Conservation (phyloP, 2,329 filamentous ascomycete genomes). For the Pyrenophora teres region DNA sequence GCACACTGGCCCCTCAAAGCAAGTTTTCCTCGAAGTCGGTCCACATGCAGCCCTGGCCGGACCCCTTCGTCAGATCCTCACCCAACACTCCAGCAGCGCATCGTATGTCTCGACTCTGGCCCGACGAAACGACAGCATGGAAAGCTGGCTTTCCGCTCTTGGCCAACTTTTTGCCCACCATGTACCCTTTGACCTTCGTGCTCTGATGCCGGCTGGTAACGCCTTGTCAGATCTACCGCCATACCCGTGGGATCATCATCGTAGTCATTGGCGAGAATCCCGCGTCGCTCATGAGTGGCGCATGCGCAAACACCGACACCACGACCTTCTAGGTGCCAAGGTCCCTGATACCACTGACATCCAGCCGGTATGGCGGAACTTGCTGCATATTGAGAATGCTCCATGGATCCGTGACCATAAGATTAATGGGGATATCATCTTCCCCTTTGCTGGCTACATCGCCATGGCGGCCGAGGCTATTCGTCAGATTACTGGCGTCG, state of each 20-base stretch:
- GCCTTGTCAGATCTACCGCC: constrained; percentile 10
- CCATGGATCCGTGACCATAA: constrained; percentile 55
- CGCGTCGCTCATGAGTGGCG: constrained; percentile 11
- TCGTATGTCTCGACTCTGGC: not conserved
- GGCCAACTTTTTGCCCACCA: constrained; percentile 11
- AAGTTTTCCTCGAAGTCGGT: constrained; percentile 20
- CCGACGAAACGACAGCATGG: not conserved
- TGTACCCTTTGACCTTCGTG: constrained; percentile 10
- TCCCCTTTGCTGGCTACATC: constrained; percentile 18
- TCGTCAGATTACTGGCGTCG: constrained; percentile 5
- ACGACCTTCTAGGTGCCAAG: constrained; percentile 19
- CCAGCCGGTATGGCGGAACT: constrained; percentile 6
- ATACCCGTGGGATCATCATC: constrained; percentile 21
- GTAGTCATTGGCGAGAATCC: constrained; percentile 25
- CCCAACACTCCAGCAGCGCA: not conserved
- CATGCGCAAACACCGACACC: not conserved
- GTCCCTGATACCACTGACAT: not conserved
- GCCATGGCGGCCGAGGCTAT: constrained; percentile 6
- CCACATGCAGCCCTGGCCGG: constrained; percentile 20
- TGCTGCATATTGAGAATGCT: constrained; percentile 41
- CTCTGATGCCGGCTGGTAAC: not conserved
- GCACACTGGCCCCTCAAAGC: too few relatives aligned
- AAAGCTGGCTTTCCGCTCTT: constrained; percentile 5
- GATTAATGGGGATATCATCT: constrained; percentile 23
- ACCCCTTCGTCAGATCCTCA: constrained; percentile 14